A percentile compares a stretch with the other conserved stretches of the same genome.
Evolutionary conservation across 495 filamentous ascomycete species (phyloP).

Genomic region (Friedmanniomyces endolithicus): DNA sequence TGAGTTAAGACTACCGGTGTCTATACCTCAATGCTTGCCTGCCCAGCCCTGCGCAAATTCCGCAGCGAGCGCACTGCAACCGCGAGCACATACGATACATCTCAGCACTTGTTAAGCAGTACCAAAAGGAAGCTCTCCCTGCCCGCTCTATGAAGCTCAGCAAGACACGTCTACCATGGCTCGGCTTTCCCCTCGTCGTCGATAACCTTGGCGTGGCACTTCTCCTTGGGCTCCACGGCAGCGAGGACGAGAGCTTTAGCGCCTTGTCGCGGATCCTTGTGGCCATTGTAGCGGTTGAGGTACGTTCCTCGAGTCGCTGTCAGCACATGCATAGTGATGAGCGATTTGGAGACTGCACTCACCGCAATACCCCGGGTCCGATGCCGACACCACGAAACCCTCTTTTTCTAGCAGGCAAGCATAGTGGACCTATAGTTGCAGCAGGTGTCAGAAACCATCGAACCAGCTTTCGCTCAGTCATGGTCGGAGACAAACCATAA

Average conservation of each 20-base stretch:
- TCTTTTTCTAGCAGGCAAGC: slow-evolving; percentile 3
- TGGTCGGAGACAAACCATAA: not conserved
- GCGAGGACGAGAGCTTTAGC: not conserved
- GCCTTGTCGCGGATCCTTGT: slow-evolving; percentile 8
- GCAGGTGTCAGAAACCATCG: not conserved
- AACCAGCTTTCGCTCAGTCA: not conserved
- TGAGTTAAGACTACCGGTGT: too few species aligned
- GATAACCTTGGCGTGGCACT: not conserved
- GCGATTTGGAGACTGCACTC: not conserved
- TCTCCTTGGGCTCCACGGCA: not conserved
- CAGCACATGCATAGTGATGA: not conserved
- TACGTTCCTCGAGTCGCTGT: not conserved
- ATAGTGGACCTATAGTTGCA: slow-evolving; percentile 1
- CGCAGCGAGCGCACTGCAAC: too few species aligned
- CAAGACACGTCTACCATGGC: slow-evolving; percentile 3
- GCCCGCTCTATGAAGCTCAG: not conserved
- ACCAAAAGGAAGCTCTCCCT: not conserved
- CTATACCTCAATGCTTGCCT: too few species aligned
- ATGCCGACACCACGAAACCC: slow-evolving; percentile 10
- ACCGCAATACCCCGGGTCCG: slow-evolving; percentile 13
- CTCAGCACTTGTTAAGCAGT: not conserved
- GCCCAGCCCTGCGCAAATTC: too few species aligned
- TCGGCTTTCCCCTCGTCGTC: slow-evolving; percentile 1
- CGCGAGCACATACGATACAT: not conserved
- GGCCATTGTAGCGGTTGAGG: slow-evolving; percentile 3